phyloP scores from a whole-genome alignment of 1,284 basidiomycete species.

The Microbotryomycetes sp. region DNA sequence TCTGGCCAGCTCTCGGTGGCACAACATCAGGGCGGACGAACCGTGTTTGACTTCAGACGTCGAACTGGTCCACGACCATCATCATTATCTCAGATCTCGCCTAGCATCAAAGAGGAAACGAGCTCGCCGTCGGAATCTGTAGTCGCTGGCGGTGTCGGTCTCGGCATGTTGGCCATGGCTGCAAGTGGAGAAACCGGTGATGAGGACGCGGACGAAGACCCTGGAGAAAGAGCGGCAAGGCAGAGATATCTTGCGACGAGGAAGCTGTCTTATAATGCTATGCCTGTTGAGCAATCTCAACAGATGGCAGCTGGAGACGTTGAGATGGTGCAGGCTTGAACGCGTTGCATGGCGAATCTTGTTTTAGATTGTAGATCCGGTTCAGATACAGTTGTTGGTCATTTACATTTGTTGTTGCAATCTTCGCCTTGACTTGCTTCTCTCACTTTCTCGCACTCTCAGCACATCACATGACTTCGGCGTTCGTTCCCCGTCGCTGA shows the following conservation, averaged over 20 bases:
- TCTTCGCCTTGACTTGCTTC: no score
- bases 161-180: conserved; percentile 19
- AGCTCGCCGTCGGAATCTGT: not conserved
- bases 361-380: not conserved
- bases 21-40: no score
- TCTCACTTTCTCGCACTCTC: no score
- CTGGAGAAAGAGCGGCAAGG: not conserved
- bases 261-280: not conserved
- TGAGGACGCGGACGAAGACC: not conserved
- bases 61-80: not conserved
- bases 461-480: no score
- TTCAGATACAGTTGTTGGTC: not conserved
- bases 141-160: not conserved
- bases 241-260: not conserved
- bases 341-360: no score
- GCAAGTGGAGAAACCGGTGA: not conserved
- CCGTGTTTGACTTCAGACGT: not conserved
- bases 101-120: not conserved
- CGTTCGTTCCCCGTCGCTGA: no score
- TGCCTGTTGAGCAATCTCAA: no score
- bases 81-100: not conserved
- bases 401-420: not conserved
- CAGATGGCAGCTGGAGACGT: no score
- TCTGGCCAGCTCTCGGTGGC: no score
- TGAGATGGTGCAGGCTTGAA: no score